phyloP scores from a whole-genome alignment of 2,329 filamentous ascomycete species.

The Aspergillus sp. region DNA sequence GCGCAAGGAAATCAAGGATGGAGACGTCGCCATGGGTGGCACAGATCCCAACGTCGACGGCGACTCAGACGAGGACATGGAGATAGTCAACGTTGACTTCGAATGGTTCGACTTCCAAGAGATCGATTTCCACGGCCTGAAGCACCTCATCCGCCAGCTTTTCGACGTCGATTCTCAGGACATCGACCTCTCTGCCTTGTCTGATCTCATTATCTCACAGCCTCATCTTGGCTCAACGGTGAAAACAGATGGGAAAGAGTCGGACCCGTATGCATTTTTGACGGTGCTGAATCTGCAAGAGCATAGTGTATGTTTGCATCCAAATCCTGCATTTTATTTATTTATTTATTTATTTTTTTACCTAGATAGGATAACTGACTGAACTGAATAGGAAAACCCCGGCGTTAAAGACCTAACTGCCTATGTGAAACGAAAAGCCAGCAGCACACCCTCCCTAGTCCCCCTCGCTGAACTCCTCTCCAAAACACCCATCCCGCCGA shows the following conservation, averaged over 20 bases:
- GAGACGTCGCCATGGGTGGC: constrained; percentile 45
- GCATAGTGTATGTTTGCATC: constrained; percentile 55
- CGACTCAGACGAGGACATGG: constrained; percentile 65
- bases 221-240: constrained; percentile 88
- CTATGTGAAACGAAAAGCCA: constrained; percentile 65
- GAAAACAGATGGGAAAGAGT: constrained; percentile 93
- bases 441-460: constrained; percentile 56
- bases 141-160: constrained; percentile 84
- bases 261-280: constrained; percentile 88
- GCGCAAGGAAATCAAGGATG: constrained; percentile 50
- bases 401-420: constrained; percentile 68
- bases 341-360: no score
- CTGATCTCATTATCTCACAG: constrained; percentile 84
- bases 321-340: no score
- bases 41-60: constrained; percentile 40
- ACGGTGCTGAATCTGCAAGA: constrained; percentile 81
- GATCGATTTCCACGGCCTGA: constrained; percentile 93
- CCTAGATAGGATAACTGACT: not conserved
- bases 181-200: constrained; percentile 82
- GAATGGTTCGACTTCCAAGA: constrained; percentile 98
- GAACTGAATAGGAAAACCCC: constrained; percentile 58
- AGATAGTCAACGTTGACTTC: constrained; percentile 93
- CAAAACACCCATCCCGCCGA: constrained; percentile 55
- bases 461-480: constrained; percentile 60
- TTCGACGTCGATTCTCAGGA: constrained; percentile 84